A percentile compares a stretch with the other conserved stretches of the same genome.
Evolutionary conservation across 2,329 filamentous ascomycete genomes (phyloP).

Genomic region (Penicillium sp.): DNA sequence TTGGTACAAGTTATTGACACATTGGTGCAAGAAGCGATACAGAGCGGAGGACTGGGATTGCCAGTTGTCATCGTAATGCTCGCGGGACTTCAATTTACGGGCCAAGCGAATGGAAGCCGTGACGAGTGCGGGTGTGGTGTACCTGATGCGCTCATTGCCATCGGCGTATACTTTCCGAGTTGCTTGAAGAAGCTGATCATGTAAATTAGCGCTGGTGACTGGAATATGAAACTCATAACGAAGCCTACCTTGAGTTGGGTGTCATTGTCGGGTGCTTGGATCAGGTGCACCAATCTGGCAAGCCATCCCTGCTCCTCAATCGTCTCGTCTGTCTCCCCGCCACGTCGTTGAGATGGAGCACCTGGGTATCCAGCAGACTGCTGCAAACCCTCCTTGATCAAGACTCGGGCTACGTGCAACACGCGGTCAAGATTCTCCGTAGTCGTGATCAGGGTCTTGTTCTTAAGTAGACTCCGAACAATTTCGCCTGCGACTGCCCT

Average conservation of each 20-base stretch:
- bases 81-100: constrained; percentile 82
- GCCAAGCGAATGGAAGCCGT: constrained; percentile 89
- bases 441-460: constrained; percentile 77
- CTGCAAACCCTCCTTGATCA: constrained; percentile 92
- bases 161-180: constrained; percentile 84
- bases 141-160: constrained; percentile 93
- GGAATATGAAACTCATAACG: neutral
- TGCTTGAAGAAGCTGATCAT: constrained; percentile 72
- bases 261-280: constrained; percentile 83
- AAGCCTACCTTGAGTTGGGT: constrained; percentile 75
- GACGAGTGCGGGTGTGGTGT: constrained; percentile 89
- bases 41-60: constrained; percentile 74
- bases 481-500: constrained; percentile 90
- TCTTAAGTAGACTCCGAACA: constrained; percentile 77
- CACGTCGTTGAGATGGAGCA: constrained; percentile 71
- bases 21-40: constrained; percentile 94
- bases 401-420: constrained; percentile 81
- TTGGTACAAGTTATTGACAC: constrained; percentile 82
- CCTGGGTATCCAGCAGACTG: constrained; percentile 82
- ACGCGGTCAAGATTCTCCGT: constrained; percentile 83
- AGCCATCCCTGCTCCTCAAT: constrained; percentile 98
- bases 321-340: constrained; percentile 90
- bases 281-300: constrained; percentile 85
- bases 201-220: constrained; percentile 18
- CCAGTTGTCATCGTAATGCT: constrained; percentile 82